A percentile compares a stretch with the other conserved stretches of the same genome.
Evolutionary conservation across 2,329 filamentous ascomycete genomes (phyloP).

Genomic region (Botrytis pseudocinerea): DNA sequence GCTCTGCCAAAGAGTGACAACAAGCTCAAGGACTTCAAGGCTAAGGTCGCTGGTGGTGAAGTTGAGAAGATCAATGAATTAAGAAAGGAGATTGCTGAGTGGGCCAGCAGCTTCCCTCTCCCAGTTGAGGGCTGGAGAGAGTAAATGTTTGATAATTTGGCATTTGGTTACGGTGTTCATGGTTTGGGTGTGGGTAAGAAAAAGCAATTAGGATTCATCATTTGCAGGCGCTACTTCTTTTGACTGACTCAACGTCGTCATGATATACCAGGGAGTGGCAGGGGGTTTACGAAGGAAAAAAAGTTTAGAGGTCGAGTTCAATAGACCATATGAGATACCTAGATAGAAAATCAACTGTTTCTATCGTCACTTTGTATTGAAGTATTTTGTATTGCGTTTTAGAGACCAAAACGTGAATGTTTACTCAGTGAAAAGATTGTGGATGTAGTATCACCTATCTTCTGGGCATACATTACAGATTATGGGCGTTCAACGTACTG

Average conservation of each 20-base stretch:
- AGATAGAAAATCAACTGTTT: constrained; percentile 18
- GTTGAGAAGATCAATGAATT: constrained; percentile 80
- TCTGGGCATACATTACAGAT: not conserved
- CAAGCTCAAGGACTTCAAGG: constrained; percentile 99
- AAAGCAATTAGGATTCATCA: constrained; percentile 26
- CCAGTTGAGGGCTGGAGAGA: constrained; percentile 73
- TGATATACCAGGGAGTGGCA: constrained; percentile 25
- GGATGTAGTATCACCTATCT: not conserved
- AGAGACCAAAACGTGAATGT: not conserved
- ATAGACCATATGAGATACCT: constrained; percentile 20
- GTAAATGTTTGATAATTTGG: constrained; percentile 28
- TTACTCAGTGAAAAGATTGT: not conserved
- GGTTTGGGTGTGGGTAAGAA: constrained; percentile 25
- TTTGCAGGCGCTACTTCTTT: constrained; percentile 28
- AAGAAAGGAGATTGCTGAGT: constrained; percentile 84
- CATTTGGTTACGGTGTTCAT: constrained; percentile 28
- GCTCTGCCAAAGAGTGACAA: constrained; percentile 93
- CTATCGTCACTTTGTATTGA: not conserved
- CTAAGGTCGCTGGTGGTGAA: constrained; percentile 77
- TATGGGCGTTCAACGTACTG: not conserved
- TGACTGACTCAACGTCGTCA: constrained; percentile 38
- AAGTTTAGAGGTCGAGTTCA: constrained; percentile 19
- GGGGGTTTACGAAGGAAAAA: constrained; percentile 15
- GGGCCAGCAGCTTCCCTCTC: constrained; percentile 89
- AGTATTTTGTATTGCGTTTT: not conserved